Base-by-base conservation (phyloP, 1,284 basidiomycete species). In the Sporisorium graminicola region DNA sequence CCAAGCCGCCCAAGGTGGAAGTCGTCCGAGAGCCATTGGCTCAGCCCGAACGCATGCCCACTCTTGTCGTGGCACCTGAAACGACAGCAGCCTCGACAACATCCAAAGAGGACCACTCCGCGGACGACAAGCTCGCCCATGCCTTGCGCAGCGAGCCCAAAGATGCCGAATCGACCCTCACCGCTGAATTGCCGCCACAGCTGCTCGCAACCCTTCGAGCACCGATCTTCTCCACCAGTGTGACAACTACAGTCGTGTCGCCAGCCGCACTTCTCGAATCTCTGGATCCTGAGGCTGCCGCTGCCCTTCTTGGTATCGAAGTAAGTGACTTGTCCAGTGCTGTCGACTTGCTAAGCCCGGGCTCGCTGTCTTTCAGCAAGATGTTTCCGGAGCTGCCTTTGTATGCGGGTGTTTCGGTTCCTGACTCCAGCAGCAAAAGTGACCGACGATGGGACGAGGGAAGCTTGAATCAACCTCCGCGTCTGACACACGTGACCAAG, bases 311-410 rank as follows among this genome's bases (percentile, higher is more conserved):
- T n/a, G 78, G 80, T 22, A 64, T 83, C 26, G 76, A 76, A 35
- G 60, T 70, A 2, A 49, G 65, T 13, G 72, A 79, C 18, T 49
- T 79, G 35, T 58, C 75, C 9, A 72, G 60, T 7, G 66, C 72
- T 22, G 58, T 69, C 3, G 65, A 65, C 46, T 37, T 79, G 63
- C 59, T 86, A 58, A 65, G 79, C 31, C 58, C 76, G 24, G 67
- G 64, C 14, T 54, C 77, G 31, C 74, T 83, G 3, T 66, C 78
- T 2, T 65, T 84, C 65, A 77, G 72, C 49, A 74, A 70, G 22
- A 80, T 64, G 13, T 89, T 90, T 78, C 89, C 89, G 3, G 89
- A 90, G 56, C 85, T 90, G 6, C 86, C 85, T 5, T 59, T 87
- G 7, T 90, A 88, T 74, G 85, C 85, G 49, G 74, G 69, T 4